phyloP scores from a whole-genome alignment of 1,139 yeast species.

The Candida sp. region DNA sequence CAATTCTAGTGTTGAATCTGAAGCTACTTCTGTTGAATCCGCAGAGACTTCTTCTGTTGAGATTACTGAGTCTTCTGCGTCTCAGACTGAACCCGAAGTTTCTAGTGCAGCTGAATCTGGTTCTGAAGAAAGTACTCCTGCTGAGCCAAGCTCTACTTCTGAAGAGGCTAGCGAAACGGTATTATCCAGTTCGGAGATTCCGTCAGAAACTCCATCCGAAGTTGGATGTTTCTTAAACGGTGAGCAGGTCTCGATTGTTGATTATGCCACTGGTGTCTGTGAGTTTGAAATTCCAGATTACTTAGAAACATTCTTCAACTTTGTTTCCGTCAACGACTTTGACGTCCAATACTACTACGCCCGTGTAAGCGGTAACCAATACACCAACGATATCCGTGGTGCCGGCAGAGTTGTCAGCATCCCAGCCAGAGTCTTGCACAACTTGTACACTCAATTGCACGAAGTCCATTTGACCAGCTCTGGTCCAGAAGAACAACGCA shows the following conservation, averaged over 20 bases:
- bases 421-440: constrained; percentile 35
- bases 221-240: constrained; percentile 46
- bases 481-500: constrained; percentile 8
- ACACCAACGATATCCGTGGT: constrained; percentile 37
- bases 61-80: neutral
- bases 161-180: neutral
- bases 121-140: neutral
- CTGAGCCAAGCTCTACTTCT: neutral
- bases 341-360: constrained; percentile 42
- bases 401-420: constrained; percentile 39
- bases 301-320: constrained; percentile 31
- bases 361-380: constrained; percentile 23
- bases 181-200: neutral
- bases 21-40: neutral
- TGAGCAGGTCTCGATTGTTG: constrained; percentile 35
- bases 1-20: neutral
- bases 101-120: neutral
- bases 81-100: no score
- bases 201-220: neutral
- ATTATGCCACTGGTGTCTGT: constrained; percentile 47
- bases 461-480: constrained; percentile 25
- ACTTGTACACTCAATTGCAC: constrained; percentile 27
- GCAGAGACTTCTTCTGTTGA: neutral
- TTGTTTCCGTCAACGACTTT: constrained; percentile 34
- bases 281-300: constrained; percentile 38